Conservation (phyloP, 2,329 filamentous ascomycete genomes). For the Pseudogymnoascus sp. region DNA sequence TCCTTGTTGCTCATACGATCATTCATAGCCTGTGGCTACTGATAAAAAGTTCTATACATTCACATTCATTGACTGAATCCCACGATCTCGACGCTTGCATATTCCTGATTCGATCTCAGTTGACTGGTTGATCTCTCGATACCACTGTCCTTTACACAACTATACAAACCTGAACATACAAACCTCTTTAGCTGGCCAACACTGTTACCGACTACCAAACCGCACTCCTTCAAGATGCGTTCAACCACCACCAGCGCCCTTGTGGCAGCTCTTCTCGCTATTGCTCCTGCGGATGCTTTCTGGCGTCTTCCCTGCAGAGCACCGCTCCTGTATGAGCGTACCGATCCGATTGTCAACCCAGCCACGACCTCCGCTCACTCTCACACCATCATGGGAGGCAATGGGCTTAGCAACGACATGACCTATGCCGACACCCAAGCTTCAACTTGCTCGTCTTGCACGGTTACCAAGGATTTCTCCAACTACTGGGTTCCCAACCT, state of each 20-base stretch:
- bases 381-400: constrained; percentile 55
- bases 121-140: constrained; percentile 5
- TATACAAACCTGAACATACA: not conserved
- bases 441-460: constrained; percentile 56
- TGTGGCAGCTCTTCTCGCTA: constrained; percentile 12
- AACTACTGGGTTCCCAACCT: constrained; percentile 62
- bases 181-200: not conserved
- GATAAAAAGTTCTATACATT: not conserved
- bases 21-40: constrained; percentile 8
- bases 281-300: constrained; percentile 32
- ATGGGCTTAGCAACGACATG: constrained; percentile 48
- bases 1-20: not conserved
- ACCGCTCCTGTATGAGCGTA: constrained; percentile 38
- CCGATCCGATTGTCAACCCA: constrained; percentile 51
- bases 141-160: constrained; percentile 6
- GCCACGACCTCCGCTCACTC: constrained; percentile 45
- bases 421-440: constrained; percentile 41
- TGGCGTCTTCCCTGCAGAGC: constrained; percentile 35
- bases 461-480: constrained; percentile 50
- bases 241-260: constrained; percentile 8
- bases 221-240: constrained; percentile 8
- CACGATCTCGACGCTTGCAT: not conserved
- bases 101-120: constrained; percentile 8
- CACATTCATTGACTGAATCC: constrained; percentile 7
- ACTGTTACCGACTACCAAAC: not conserved